Evolutionary conservation across 306 rosid species (phyloP).

Genomic region (Luffa acutangula): DNA sequence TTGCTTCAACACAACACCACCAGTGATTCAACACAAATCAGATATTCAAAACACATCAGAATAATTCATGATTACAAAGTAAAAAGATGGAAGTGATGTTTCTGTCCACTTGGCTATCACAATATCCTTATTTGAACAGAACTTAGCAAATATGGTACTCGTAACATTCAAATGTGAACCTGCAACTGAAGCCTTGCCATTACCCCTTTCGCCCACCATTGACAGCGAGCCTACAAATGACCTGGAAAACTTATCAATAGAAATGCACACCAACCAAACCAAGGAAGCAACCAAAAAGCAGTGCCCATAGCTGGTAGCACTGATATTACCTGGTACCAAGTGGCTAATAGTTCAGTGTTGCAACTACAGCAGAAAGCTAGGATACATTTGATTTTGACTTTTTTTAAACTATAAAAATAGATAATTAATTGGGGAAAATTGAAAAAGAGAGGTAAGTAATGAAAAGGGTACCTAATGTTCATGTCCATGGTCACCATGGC

Average conservation of each 20-base stretch:
- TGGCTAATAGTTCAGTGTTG: not conserved
- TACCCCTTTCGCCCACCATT: not conserved
- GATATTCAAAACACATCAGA: not conserved
- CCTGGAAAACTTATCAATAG: not conserved
- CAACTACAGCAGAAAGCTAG: not conserved
- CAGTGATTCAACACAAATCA: not conserved
- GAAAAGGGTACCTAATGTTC: constrained; percentile 35
- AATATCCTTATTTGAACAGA: constrained; percentile 14
- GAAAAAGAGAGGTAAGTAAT: not conserved
- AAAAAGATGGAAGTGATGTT: not conserved
- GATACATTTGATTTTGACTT: not conserved
- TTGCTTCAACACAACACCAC: not conserved
- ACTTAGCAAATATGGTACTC: constrained; percentile 9
- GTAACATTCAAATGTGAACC: not conserved
- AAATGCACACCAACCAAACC: not conserved
- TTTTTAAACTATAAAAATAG: not conserved
- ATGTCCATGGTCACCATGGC: constrained; percentile 54
- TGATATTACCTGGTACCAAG: not conserved
- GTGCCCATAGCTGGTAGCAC: not conserved
- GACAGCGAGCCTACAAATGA: not conserved
- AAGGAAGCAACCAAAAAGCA: not conserved
- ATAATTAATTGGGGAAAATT: not conserved
- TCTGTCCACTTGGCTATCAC: not conserved
- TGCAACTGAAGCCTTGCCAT: not conserved
- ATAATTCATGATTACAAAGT: not conserved